Evolutionary conservation across 306 rosid species (phyloP), one percentile per base, ranked within the genome.

Genomic region (Myrica gale): DNA sequence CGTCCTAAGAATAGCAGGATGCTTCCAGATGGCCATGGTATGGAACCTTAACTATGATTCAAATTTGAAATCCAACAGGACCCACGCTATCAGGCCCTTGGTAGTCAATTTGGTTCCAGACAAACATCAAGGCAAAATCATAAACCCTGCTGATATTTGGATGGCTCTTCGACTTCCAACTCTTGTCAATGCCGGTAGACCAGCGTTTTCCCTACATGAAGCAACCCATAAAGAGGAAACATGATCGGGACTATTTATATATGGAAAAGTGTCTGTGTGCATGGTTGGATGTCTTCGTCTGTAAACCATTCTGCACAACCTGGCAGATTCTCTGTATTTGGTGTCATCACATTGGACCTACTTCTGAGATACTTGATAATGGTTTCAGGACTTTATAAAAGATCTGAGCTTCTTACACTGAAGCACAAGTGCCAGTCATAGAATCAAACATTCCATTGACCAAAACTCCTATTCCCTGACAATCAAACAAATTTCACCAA

Each of bases 151-250:
- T 81, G 96, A 90, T 70, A 92, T 87, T 78, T 92, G 97, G 82
- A 87, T 88, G 26, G 92, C 95, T 87, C 96, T 90, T 87, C 97
- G 83, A 84, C 97, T 92, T 80, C 97, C 97, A 32, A 83, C 95
- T 77, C 85, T 90, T 60, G 97, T 92, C 85, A 86, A 75, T 74
- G 97, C 98, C 69, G 92, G 73, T 69, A 92, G 84, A 77, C 97
- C 96, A 76, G 96, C 96, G 81, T 94, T 92, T 81, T 88, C 89
- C 71, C 91, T 85, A 53, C 7, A 45, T 32, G 37, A 32, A 21
- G 23, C 21, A 44, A 21, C 52, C 3, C 37, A 15, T 16, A 45
- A 56, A 17, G 42, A 41, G 32, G 70, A 53, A 19, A 45, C 4
- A 20, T 15, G 51, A 47, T 11, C 2, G 9, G 17, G 7, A 68